These are phyloP conservation scores for Blastomyces gilchristii DNA, from an alignment of 2,329 filamentous ascomycete genomes.

Conservation along the genomic window DNA sequence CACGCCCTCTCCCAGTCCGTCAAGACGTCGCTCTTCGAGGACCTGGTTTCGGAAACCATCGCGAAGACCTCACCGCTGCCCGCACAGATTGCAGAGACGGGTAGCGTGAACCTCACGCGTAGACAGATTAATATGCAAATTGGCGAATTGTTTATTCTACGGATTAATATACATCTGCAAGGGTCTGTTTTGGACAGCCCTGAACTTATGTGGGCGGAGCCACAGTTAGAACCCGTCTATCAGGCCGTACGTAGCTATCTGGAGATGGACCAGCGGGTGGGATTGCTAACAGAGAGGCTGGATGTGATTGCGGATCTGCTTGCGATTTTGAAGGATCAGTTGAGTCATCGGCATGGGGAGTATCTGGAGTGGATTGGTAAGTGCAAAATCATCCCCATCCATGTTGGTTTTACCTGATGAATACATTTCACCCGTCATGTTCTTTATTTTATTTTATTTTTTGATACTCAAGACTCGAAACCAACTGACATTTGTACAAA, in stretches of 20 bases:
- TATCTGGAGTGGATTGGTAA: constrained; percentile 81
- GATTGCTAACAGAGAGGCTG: constrained; percentile 75
- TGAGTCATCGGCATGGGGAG: constrained; percentile 86
- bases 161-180: constrained; percentile 97
- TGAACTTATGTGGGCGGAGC: constrained; percentile 97
- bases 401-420: not conserved
- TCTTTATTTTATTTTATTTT: not conserved
- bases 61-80: constrained; percentile 88
- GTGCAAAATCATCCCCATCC: constrained; percentile 25
- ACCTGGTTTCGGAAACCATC: constrained; percentile 87
- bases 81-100: constrained; percentile 81
- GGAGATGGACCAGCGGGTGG: constrained; percentile 94
- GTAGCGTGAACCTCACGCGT: constrained; percentile 78
- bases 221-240: constrained; percentile 91
- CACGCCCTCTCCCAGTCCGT: constrained; percentile 93
- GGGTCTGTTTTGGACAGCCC: constrained; percentile 93
- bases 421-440: constrained; percentile 13
- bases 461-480: too few species aligned
- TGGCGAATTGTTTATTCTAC: constrained; percentile 90
- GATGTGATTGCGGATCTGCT: constrained; percentile 89
- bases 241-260: constrained; percentile 90
- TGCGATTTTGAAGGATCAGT: constrained; percentile 86
- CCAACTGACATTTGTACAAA: not conserved
- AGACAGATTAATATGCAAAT: constrained; percentile 99
- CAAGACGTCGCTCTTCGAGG: constrained; percentile 95